Evolutionary conservation across 2,329 filamentous ascomycete species (phyloP), one percentile per base, ranked within the genome.

Genomic region (Colletotrichum orchidophilum): DNA sequence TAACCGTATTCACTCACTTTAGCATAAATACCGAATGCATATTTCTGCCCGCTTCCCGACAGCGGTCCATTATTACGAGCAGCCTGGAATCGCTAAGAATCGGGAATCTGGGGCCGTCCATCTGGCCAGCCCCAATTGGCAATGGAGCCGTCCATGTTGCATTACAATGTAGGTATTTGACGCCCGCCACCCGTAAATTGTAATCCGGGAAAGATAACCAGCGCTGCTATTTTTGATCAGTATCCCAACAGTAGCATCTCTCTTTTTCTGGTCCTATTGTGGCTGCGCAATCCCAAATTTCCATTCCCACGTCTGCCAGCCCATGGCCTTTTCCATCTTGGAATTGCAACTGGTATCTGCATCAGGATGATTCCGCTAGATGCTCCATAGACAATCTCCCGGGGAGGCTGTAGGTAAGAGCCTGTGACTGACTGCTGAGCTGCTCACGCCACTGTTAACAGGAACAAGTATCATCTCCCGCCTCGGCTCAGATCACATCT

Each of bases 41-140:
- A 9, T 12, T 21, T 13, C 24, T 63, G 13, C 29, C 9, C 46
- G n/a, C n/a, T 35, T 27, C 39, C 24, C 31, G 29, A 29, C n/a
- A 27, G 18, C 9, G 63, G 29, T 26, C 63, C 63, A 46, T 67
- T 59, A 71, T 71, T 69, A 69, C 65, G 69, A 71, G 69, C 53
- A 33, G 42, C 69, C 53, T 68, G 35, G 46, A 59, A 35, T 71
- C 58, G n/a, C 29, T 62, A 63, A 71, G 53, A 71, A 59, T 59
- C n/a, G 53, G 64, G 64, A 58, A 55, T 46, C 42, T 49, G 58
- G 58, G 62, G 42, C 67, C 62, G 21, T 53, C 46, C 5, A 49
- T 59, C 67, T 53, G 54, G 33, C 63, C 63, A 57, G 33, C 33
- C 42, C 7, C 55, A 18, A 55, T 57, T 49, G 66, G 53, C 55